Conservation (phyloP, 208 protist species). For the Phytomonas sp. region DNA sequence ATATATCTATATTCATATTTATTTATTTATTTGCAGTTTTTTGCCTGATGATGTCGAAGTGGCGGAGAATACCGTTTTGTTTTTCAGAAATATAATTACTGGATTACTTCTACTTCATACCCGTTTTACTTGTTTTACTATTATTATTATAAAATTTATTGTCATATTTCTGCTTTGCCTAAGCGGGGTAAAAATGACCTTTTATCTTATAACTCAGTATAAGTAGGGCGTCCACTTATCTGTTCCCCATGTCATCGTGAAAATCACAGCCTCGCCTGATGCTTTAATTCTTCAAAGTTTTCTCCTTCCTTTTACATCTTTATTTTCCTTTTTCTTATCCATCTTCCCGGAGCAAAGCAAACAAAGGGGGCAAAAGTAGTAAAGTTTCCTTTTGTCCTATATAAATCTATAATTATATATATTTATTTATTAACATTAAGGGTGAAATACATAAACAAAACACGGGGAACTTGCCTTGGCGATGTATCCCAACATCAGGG, state of each 20-base stretch:
- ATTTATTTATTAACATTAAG: neutral
- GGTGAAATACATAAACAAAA: neutral
- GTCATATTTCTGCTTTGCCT: neutral
- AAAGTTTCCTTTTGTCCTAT: neutral
- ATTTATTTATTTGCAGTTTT: neutral
- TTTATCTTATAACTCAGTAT: neutral
- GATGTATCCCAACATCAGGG: constrained; percentile 1
- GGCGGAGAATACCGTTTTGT: neutral
- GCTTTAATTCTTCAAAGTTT: neutral
- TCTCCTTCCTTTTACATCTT: neutral
- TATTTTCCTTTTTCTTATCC: constrained; percentile 14
- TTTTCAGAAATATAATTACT: constrained; percentile 2
- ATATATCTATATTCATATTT: constrained; percentile 13
- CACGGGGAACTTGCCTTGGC: neutral
- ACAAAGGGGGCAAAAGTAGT: neutral
- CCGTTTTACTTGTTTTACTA: neutral
- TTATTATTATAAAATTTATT: constrained; percentile 5
- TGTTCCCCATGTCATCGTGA: neutral
- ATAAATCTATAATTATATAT: neutral
- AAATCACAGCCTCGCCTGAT: neutral
- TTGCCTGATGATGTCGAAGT: neutral
- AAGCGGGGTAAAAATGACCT: neutral
- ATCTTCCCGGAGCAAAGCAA: neutral
- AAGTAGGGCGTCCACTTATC: neutral
- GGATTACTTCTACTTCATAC: neutral